Conservation (phyloP, 805 yeast species). For the Myxozyma sirexii region DNA sequence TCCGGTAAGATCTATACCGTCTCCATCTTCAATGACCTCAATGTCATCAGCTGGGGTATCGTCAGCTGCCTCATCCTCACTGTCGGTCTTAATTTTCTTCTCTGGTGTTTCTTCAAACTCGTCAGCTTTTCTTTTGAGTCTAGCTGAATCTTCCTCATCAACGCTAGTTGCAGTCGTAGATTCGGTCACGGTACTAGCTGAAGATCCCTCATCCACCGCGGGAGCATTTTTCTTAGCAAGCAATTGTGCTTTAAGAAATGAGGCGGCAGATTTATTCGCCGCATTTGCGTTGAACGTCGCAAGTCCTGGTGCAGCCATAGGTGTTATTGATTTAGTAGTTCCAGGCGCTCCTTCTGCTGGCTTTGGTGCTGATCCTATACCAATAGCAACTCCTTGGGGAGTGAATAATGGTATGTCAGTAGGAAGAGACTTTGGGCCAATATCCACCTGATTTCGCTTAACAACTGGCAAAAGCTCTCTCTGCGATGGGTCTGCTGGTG, state of each 20-base stretch:
- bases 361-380: slow-evolving; percentile 38
- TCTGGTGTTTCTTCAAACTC: slow-evolving; percentile 26
- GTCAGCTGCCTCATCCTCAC: not conserved
- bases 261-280: slow-evolving; percentile 72
- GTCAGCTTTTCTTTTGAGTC: slow-evolving; percentile 34
- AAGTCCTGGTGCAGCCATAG: slow-evolving; percentile 19
- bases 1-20: slow-evolving; percentile 42
- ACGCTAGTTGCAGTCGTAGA: slow-evolving; percentile 22
- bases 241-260: slow-evolving; percentile 52
- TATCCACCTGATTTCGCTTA: slow-evolving; percentile 62
- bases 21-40: slow-evolving; percentile 44
- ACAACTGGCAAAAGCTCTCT: slow-evolving; percentile 16
- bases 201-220: not conserved
- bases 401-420: slow-evolving; percentile 76
- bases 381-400: slow-evolving; percentile 72
- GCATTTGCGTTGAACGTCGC: slow-evolving; percentile 53
- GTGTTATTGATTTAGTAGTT: slow-evolving; percentile 19
- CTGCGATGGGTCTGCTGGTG: not conserved
- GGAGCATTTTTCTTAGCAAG: slow-evolving; percentile 27
- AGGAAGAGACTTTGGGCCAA: slow-evolving; percentile 70
- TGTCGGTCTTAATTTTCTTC: slow-evolving; percentile 17
- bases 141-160: slow-evolving; percentile 24
- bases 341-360: slow-evolving; percentile 4
- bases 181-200: slow-evolving; percentile 8
- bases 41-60: slow-evolving; percentile 11